Percentiles rank a stretch among this genome's conserved stretches.
Evolutionary conservation across 73 alveolate species (phyloP).

Genomic region (Tetrahymena malaccensis): DNA sequence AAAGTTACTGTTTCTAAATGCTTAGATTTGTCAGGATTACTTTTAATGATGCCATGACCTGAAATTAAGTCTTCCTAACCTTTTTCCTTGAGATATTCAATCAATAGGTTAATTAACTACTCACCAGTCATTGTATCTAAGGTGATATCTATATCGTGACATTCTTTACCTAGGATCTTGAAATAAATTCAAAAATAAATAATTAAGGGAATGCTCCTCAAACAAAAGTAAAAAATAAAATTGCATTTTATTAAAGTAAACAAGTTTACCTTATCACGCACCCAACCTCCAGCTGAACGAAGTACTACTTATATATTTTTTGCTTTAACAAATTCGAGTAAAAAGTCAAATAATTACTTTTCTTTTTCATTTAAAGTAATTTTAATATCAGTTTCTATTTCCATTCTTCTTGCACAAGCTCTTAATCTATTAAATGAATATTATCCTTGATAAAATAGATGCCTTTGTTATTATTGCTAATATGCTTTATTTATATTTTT

Average conservation of each 20-base stretch:
- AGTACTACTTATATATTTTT: slow-evolving; percentile 29
- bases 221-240: neutral
- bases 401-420: slow-evolving; percentile 2
- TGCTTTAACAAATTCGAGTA: neutral
- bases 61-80: slow-evolving; percentile 45
- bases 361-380: neutral
- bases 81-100: slow-evolving; percentile 68
- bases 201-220: neutral
- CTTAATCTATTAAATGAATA: neutral
- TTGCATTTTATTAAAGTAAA: neutral
- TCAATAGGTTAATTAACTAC: slow-evolving; percentile 72
- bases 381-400: neutral
- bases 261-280: slow-evolving; percentile 78
- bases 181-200: neutral
- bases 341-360: neutral
- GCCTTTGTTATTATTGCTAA: neutral
- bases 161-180: slow-evolving; percentile 65
- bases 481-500: neutral
- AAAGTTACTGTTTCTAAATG: slow-evolving; percentile 95
- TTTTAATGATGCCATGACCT: slow-evolving; percentile 75
- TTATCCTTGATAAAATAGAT: neutral
- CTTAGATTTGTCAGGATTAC: slow-evolving; percentile 89
- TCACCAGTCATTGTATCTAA: slow-evolving; percentile 94
- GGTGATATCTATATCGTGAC: slow-evolving; percentile 95
- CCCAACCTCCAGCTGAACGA: slow-evolving; percentile 99